phyloP scores from a whole-genome alignment of 2,329 filamentous ascomycete species.

The Xylaria sp. region DNA sequence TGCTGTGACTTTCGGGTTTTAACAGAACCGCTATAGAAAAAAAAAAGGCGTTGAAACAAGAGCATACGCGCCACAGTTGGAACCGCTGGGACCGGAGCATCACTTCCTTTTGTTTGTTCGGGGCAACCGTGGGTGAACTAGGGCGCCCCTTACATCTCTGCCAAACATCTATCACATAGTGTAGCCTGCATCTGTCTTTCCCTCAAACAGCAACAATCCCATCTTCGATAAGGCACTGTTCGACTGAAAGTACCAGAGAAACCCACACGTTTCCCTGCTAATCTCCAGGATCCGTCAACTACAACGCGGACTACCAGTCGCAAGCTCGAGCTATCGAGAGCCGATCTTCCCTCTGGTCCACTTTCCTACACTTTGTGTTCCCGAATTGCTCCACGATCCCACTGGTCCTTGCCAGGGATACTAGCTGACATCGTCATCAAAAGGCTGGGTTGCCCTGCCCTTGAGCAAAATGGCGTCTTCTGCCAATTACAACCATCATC shows the following conservation, averaged over 20 bases:
- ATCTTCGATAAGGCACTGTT: conserved; percentile 24
- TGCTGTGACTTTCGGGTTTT: neutral
- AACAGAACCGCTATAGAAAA: neutral
- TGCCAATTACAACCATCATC: conserved; percentile 45
- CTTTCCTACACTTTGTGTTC: conserved; percentile 41
- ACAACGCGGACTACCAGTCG: conserved; percentile 35
- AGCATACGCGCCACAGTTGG: conserved; percentile 20
- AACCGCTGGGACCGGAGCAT: conserved; percentile 22
- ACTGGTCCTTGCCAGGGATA: conserved; percentile 42
- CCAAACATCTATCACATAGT: conserved; percentile 17
- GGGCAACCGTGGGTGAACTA: conserved; percentile 22
- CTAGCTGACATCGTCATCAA: conserved; percentile 42
- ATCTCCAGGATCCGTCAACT: conserved; percentile 25
- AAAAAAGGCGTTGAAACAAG: conserved; percentile 2
- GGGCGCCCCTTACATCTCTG: conserved; percentile 32
- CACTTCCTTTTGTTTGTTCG: conserved; percentile 26
- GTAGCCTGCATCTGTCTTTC: conserved; percentile 34
- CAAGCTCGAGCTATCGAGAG: conserved; percentile 39
- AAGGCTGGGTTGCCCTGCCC: conserved; percentile 38
- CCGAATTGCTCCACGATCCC: conserved; percentile 44
- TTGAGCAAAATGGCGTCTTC: conserved; percentile 49
- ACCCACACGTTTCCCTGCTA: conserved; percentile 27
- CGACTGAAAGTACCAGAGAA: conserved; percentile 32
- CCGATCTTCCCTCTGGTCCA: conserved; percentile 44
- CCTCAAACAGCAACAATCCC: conserved; percentile 25